phyloP scores from a whole-genome alignment of 2,329 filamentous ascomycete genomes.

The Microsporum ferrugineum region DNA sequence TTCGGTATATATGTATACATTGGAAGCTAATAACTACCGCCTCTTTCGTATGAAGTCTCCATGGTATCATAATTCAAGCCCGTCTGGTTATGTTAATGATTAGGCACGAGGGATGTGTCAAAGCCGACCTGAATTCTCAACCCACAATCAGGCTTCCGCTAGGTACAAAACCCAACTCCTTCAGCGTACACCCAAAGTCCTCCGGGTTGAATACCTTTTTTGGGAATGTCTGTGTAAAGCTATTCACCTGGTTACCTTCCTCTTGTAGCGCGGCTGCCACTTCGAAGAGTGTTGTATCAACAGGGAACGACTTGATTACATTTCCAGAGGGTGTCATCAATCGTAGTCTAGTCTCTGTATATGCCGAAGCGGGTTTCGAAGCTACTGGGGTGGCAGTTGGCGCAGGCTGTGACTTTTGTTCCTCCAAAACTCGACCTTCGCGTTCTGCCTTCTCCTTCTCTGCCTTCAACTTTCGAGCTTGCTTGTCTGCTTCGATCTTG shows the following conservation, averaged over 20 bases:
- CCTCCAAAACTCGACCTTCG: constrained; percentile 54
- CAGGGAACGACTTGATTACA: constrained; percentile 75
- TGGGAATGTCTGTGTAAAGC: constrained; percentile 79
- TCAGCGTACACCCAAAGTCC: constrained; percentile 83
- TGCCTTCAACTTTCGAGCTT: constrained; percentile 71
- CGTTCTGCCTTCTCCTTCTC: constrained; percentile 75
- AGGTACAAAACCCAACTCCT: constrained; percentile 81
- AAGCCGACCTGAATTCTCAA: constrained; percentile 17
- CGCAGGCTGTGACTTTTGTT: constrained; percentile 34
- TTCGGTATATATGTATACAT: not conserved
- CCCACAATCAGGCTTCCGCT: constrained; percentile 76
- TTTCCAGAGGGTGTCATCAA: constrained; percentile 67
- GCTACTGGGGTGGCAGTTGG: constrained; percentile 38
- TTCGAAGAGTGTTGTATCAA: constrained; percentile 86
- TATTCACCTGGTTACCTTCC: constrained; percentile 60
- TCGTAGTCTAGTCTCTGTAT: constrained; percentile 69
- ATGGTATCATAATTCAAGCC: not conserved
- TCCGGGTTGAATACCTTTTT: constrained; percentile 62
- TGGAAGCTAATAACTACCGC: not conserved
- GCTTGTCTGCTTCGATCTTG: constrained; percentile 90
- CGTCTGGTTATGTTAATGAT: not conserved
- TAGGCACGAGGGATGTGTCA: not conserved
- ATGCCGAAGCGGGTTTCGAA: constrained; percentile 55
- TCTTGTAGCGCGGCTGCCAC: constrained; percentile 63
- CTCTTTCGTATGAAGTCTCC: not conserved